A percentile compares a stretch with the other conserved stretches of the same genome.
phyloP scores from a whole-genome alignment of 495 filamentous ascomycete genomes.

The Lasiosphaeria ovina region DNA sequence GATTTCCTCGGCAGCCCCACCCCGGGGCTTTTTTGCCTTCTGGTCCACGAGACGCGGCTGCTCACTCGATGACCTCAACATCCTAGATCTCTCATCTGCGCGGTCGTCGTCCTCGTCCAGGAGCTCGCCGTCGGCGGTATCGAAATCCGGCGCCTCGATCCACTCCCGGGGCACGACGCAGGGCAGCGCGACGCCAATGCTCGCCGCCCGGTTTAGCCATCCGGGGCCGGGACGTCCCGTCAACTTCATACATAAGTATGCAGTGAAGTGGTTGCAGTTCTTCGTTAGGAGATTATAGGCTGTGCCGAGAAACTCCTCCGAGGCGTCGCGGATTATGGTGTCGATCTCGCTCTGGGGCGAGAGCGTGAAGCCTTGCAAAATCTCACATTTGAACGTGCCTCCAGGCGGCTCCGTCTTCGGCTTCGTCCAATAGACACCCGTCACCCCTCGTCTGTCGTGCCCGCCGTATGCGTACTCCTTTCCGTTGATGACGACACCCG shows the following conservation, averaged over 20 bases:
- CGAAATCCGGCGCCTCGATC: constrained; percentile 72
- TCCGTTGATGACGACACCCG: constrained; percentile 72
- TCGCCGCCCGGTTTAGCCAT: constrained; percentile 78
- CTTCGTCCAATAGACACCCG: constrained; percentile 76
- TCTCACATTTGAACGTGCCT: constrained; percentile 64
- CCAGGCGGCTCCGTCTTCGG: constrained; percentile 67
- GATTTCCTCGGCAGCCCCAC: not conserved
- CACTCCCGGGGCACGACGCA: constrained; percentile 78
- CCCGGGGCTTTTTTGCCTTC: not conserved
- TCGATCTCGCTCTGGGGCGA: constrained; percentile 63
- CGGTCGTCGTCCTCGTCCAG: constrained; percentile 54
- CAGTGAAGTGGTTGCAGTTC: constrained; percentile 84
- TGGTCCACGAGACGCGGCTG: constrained; percentile 29
- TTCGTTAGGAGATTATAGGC: constrained; percentile 72
- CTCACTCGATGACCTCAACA: constrained; percentile 30
- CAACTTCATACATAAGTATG: constrained; percentile 62
- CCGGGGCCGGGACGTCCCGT: constrained; percentile 61
- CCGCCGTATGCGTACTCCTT: constrained; percentile 83
- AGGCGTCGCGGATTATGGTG: constrained; percentile 59
- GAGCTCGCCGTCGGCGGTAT: constrained; percentile 66
- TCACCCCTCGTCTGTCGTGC: constrained; percentile 61
- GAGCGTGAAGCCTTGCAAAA: constrained; percentile 72
- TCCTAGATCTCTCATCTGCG: constrained; percentile 25
- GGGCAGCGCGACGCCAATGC: constrained; percentile 70
- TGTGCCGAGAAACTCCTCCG: constrained; percentile 64